Evolutionary conservation across 2,329 filamentous ascomycete species (phyloP), one percentile per base, ranked within the genome.

Genomic region (Calonectria leucothoes): DNA sequence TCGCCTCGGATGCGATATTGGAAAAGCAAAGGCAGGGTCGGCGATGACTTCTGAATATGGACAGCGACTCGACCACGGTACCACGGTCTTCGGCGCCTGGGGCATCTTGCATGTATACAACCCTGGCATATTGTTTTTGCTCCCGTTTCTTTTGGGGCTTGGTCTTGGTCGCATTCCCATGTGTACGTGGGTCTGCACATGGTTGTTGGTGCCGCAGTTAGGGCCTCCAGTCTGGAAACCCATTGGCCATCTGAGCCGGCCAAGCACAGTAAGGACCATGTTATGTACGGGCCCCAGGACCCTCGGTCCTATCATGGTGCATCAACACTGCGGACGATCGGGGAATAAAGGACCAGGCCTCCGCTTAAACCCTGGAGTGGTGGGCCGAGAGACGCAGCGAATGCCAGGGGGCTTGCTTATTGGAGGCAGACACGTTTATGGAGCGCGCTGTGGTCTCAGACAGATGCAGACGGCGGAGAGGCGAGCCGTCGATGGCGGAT

Each of bases 291-390:
- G 45, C 7, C 37, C 20, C 10, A 20, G 37, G 59, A 27, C 59
- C 59, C 14, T 48, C 6, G 39, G 33, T 48, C 59, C 39, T 48
- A 64, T 48, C 59, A 42, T 10, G 39, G n/a, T 20, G 14, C 59
- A 45, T 67, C 33, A 51, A 45, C 29, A 14, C 48, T 31, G 35
- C 45, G 37, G 51, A 45, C 17, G 37, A 31, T 42, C 48, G 23
- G 33, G 45, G 45, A 39, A 66, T 61, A 61, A 61, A 48, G 59
- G 39, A 37, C 39, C 25, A 64, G 8, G 64, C 17, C 48, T 67
- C 64, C 64, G 65, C 65, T 49, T 61, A 37, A 49, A 69, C 52
- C 66, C 66, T 69, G 37, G 23, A 48, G 66, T 42, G 57, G 48
- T 65, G 57, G 67, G 61, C 37, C 67, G 27, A 39, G 39, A 25